A percentile compares a stretch with the other conserved stretches of the same genome.
phyloP scores from a whole-genome alignment of 805 yeast species.

The Kazachstania africana region DNA sequence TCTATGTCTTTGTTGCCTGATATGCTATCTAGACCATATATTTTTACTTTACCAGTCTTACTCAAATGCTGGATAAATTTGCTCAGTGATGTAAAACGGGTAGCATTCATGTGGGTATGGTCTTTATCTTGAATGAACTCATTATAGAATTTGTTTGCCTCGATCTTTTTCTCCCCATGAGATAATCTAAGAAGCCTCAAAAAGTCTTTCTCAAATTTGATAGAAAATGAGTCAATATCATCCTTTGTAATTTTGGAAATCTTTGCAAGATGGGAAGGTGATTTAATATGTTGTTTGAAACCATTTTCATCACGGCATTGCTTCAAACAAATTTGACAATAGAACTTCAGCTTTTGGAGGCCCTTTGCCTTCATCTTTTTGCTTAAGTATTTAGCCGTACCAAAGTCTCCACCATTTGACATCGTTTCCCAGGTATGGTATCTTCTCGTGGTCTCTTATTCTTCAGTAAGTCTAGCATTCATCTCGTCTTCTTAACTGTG shows the following conservation, averaged over 20 bases:
- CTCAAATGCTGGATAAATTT: constrained; percentile 55
- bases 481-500: no score
- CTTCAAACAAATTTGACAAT: constrained; percentile 84
- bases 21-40: constrained; percentile 32
- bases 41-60: constrained; percentile 41
- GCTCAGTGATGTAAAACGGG: constrained; percentile 63
- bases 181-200: constrained; percentile 44
- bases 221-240: constrained; percentile 48
- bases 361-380: constrained; percentile 75
- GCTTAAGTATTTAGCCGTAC: constrained; percentile 58
- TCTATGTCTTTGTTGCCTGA: constrained; percentile 22
- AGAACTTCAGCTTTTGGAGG: constrained; percentile 72
- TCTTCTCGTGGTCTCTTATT: constrained; percentile 2
- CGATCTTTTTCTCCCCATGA: constrained; percentile 74
- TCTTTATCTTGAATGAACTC: constrained; percentile 74
- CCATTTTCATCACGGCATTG: constrained; percentile 97
- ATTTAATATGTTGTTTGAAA: constrained; percentile 74
- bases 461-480: no score
- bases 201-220: constrained; percentile 52
- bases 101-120: constrained; percentile 86
- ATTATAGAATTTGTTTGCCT: constrained; percentile 80
- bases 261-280: constrained; percentile 64
- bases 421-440: no score
- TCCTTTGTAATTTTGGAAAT: constrained; percentile 37
- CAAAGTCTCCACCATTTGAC: constrained; percentile 51